Evolutionary conservation across 2,329 filamentous ascomycete species (phyloP).

Genomic region (Colletotrichum liriopes): DNA sequence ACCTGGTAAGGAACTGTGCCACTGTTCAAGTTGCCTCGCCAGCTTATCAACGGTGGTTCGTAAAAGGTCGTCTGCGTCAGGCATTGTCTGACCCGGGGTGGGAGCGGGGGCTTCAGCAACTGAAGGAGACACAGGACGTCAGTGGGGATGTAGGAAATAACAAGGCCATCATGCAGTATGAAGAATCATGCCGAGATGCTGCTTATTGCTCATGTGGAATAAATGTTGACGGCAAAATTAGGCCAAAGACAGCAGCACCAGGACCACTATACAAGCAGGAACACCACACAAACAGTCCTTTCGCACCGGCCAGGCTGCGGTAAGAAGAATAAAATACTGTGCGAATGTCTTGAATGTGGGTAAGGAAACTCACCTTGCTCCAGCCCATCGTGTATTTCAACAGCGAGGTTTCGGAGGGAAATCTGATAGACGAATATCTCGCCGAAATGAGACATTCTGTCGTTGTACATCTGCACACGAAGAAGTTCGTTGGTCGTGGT

Average conservation of each 20-base stretch:
- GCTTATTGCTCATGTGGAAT: background rate
- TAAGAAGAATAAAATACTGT: background rate
- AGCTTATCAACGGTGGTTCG: slow-evolving; percentile 57
- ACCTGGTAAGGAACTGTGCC: slow-evolving; percentile 66
- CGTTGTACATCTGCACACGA: slow-evolving; percentile 47
- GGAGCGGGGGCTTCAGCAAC: slow-evolving; percentile 17
- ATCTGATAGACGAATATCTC: slow-evolving; percentile 75
- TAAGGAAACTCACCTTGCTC: slow-evolving; percentile 63
- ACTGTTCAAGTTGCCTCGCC: slow-evolving; percentile 69
- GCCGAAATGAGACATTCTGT: slow-evolving; percentile 68
- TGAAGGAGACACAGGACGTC: slow-evolving; percentile 24
- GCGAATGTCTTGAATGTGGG: background rate
- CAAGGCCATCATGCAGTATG: background rate
- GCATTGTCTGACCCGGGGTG: slow-evolving; percentile 6
- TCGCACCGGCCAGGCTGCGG: background rate
- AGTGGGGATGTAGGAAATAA: slow-evolving; percentile 1
- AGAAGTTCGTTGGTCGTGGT: slow-evolving; percentile 1
- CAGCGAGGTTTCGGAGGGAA: slow-evolving; percentile 67
- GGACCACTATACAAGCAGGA: background rate
- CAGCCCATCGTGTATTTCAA: slow-evolving; percentile 67
- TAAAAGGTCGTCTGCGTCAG: slow-evolving; percentile 45
- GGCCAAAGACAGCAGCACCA: background rate
- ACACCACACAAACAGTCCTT: background rate
- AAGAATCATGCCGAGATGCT: background rate
- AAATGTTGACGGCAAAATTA: background rate